phyloP scores from a whole-genome alignment of 2,329 filamentous ascomycete genomes.

The Colletotrichum siamense region DNA sequence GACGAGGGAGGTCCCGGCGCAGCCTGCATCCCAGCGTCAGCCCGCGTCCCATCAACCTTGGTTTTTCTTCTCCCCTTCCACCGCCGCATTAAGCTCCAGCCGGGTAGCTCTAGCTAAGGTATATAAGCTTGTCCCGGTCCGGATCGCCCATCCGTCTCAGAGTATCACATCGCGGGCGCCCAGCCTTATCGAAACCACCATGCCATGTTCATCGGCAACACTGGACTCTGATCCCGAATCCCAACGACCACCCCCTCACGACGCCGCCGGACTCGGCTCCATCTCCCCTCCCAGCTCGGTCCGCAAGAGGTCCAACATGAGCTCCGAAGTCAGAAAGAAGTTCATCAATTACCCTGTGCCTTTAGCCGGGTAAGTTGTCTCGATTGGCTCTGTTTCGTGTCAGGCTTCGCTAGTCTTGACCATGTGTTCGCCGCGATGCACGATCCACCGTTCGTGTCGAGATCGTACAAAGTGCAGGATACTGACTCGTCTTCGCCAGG shows the following conservation, averaged over 20 bases:
- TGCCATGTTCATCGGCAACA: not conserved
- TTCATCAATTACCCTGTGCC: conserved; percentile 44
- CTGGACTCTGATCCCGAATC: not conserved
- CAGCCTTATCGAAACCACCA: not conserved
- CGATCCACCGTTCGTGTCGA: not conserved
- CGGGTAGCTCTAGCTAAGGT: not conserved
- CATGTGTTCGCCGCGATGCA: not conserved
- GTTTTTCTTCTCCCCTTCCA: not conserved
- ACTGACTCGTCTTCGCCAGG: conserved; percentile 26
- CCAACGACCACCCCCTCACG: not conserved
- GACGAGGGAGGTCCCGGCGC: conserved; percentile 16
- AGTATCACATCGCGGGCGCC: not conserved
- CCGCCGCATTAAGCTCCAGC: not conserved
- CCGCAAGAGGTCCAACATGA: conserved; percentile 11
- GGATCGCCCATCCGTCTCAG: not conserved
- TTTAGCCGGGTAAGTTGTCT: conserved; percentile 34
- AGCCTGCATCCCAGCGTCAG: conserved; percentile 11
- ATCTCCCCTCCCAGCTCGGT: not conserved
- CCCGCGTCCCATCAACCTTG: conserved; percentile 6
- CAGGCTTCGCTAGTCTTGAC: not conserved
- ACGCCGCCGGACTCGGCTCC: not conserved
- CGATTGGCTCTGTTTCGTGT: not conserved
- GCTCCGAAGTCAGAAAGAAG: conserved; percentile 17
- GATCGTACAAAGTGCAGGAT: not conserved
- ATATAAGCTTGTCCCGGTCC: conserved; percentile 17